Evolutionary conservation across 2,329 filamentous ascomycete species (phyloP), one percentile per base, ranked within the genome.

Genomic region (Talaromyces sp.): DNA sequence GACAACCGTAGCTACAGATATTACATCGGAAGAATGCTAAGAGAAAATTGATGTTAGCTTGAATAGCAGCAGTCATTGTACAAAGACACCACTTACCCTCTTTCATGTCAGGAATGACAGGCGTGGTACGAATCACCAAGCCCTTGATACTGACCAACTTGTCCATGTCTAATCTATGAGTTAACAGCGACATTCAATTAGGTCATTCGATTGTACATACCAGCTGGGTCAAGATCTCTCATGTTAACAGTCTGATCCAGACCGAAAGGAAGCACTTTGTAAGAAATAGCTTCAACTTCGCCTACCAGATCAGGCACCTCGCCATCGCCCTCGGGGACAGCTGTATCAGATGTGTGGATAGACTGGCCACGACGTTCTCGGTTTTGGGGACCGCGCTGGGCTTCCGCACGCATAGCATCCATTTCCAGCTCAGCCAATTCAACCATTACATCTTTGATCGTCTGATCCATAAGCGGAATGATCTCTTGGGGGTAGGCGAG

Each of bases 101-200:
- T 76, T 95, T 97, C 95, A 99, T 99, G 66, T 99, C 94, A 0
- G 94, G 94, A 60, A 99, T 97, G 60, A 99, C 90, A 0, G 94
- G 91, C 0, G 94, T 97, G 3, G 94, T 89, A 57, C 94, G 87
- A 66, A 99, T 99, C 55, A 99, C 94, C 14, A 99, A 81, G 41
- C 94, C 94, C 75, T 97, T 99, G 74, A 99, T 87, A 61, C 88
- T 90, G 61, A 99, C 88, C 60, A 99, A 83, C 69, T 95, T 95
- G 75, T 99, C 95, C 84, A 97, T 96, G 68, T 97, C 91, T 55
- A 51, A 30, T 41, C 16, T 4, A 5, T 17, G 33, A 20, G 51
- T 77, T 59, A 75, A 67, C 37, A 14, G 13, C 46, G 16, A 5
- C 36, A 3, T 6, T n/a, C 19, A 11, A 27, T 24, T 22, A 9